These are phyloP conservation scores for Beauveria rudraprayagi DNA, from an alignment of 2,329 filamentous ascomycete species.

Conservation along the genomic window DNA sequence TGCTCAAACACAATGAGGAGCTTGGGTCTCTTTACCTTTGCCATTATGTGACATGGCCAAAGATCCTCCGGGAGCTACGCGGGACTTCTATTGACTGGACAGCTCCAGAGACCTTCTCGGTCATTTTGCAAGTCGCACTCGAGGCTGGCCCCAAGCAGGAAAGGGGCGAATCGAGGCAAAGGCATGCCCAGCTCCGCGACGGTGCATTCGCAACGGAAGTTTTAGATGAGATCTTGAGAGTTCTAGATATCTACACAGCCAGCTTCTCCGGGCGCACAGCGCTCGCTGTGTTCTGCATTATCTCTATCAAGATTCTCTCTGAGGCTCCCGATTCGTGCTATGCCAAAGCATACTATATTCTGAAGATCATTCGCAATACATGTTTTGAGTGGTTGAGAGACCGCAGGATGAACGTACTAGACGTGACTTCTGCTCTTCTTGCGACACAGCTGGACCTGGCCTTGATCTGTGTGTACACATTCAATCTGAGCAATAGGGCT, in stretches of 20 bases:
- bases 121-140: background rate
- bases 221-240: background rate
- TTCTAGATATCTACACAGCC: background rate
- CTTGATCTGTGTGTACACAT: background rate
- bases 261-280: background rate
- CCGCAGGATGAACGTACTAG: accelerated
- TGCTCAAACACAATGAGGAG: constrained; percentile 18
- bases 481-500: background rate
- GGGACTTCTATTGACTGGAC: constrained; percentile 2
- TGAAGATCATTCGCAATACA: background rate
- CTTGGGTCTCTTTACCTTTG: background rate
- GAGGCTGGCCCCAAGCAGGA: background rate
- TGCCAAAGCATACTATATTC: accelerated
- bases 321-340: background rate
- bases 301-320: background rate
- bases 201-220: background rate
- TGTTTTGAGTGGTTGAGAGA: background rate
- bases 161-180: too few species aligned
- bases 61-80: background rate
- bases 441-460: background rate
- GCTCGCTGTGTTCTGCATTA: background rate
- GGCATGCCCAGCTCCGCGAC: background rate
- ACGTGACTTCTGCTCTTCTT: background rate
- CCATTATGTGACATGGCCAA: background rate
- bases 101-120: background rate